Conservation (phyloP, 257 asterid genomes). For the Gentiana straminea region DNA sequence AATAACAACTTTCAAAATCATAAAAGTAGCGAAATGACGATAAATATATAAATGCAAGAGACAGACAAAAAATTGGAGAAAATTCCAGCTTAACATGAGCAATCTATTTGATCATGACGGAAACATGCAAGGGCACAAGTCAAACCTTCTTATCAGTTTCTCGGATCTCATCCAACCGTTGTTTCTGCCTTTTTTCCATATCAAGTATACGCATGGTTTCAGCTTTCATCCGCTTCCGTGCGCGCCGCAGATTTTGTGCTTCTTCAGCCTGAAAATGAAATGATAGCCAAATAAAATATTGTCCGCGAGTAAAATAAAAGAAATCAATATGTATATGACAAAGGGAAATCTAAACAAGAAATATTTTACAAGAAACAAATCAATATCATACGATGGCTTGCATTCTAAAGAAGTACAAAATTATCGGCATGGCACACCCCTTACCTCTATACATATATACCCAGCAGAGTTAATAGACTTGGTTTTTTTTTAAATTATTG, state of each 20-base stretch:
- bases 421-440: no score
- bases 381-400: no score
- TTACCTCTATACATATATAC: no score
- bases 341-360: no score
- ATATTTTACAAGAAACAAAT: no score
- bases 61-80: background rate
- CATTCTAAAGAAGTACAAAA: no score
- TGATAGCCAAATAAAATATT: background rate
- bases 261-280: constrained; percentile 63
- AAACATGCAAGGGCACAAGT: constrained; percentile 3
- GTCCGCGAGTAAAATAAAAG: no score
- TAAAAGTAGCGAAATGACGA: background rate
- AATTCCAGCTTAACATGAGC: background rate
- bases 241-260: constrained; percentile 42
- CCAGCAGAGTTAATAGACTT: no score
- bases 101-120: background rate
- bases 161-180: constrained; percentile 82
- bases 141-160: constrained; percentile 68
- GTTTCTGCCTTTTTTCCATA: constrained; percentile 89
- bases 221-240: constrained; percentile 63
- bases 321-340: no score
- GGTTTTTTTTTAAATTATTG: no score
- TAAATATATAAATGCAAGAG: background rate
- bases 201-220: constrained; percentile 72
- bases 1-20: constrained; percentile 1